Conservation (phyloP, 1,284 basidiomycete genomes). For the Leccinum huronense region DNA sequence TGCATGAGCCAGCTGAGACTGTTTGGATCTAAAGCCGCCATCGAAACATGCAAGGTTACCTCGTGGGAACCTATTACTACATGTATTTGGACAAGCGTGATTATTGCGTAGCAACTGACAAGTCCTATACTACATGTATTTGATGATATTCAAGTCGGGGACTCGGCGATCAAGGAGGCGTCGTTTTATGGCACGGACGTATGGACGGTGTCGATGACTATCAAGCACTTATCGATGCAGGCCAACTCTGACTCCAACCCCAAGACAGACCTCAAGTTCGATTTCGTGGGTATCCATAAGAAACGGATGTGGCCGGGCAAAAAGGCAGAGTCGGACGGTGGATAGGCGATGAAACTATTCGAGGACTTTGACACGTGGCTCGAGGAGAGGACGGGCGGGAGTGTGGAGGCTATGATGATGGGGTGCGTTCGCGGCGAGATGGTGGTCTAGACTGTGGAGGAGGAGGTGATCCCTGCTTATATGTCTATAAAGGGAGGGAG, state of each 20-base stretch:
- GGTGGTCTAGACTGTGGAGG: constrained; percentile 28
- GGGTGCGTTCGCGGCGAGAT: constrained; percentile 66
- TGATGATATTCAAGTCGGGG: too few species aligned
- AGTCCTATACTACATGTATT: too few species aligned
- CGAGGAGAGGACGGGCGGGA: constrained; percentile 52
- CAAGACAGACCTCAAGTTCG: constrained; percentile 42
- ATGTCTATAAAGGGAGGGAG: too few species aligned
- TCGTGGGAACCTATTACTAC: too few species aligned
- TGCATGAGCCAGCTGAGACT: too few species aligned
- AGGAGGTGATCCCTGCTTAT: too few species aligned
- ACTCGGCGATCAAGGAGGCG: constrained; percentile 69
- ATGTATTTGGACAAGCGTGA: too few species aligned
- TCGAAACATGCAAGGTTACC: too few species aligned
- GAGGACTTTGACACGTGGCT: constrained; percentile 68
- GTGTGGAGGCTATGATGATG: constrained; percentile 63
- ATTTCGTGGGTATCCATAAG: constrained; percentile 73
- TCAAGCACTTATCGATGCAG: constrained; percentile 47
- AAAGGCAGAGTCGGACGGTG: constrained; percentile 49
- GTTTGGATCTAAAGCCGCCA: too few species aligned
- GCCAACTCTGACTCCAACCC: constrained; percentile 4
- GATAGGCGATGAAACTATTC: constrained; percentile 64
- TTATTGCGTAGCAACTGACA: too few species aligned
- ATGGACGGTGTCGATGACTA: constrained; percentile 71
- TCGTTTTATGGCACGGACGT: constrained; percentile 76
- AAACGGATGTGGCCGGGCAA: constrained; percentile 80